These are phyloP conservation scores for Phyllosticta citriasiana DNA, from an alignment of 2,329 filamentous ascomycete species.

Conservation along the genomic window DNA sequence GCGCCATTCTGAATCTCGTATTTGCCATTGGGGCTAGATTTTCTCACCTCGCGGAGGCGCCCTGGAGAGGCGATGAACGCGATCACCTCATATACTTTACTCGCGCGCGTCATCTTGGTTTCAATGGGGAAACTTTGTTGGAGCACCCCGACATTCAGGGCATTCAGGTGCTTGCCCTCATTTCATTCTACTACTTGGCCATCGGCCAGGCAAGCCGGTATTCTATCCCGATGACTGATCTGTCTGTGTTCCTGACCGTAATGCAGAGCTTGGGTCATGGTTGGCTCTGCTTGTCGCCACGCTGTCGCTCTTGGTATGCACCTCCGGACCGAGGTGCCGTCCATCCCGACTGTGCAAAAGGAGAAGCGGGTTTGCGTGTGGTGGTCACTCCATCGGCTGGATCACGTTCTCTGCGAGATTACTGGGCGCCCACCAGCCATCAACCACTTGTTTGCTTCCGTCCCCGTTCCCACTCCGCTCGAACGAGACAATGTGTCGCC, in stretches of 20 bases:
- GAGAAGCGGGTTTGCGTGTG: conserved; percentile 28
- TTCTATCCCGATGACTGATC: not conserved
- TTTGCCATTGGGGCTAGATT: conserved; percentile 32
- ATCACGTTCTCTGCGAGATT: conserved; percentile 25
- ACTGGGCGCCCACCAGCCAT: conserved; percentile 29
- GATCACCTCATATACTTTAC: conserved; percentile 30
- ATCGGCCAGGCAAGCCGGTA: conserved; percentile 32
- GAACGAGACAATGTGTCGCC: conserved; percentile 11
- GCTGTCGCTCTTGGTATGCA: conserved; percentile 27
- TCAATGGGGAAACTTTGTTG: conserved; percentile 20
- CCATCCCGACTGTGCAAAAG: conserved; percentile 18
- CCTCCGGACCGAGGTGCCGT: conserved; percentile 23
- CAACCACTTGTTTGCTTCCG: conserved; percentile 20
- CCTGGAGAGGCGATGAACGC: conserved; percentile 14
- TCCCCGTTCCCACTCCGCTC: conserved; percentile 23
- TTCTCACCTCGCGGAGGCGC: conserved; percentile 20
- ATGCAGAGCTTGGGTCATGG: conserved; percentile 25
- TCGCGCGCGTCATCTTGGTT: conserved; percentile 23
- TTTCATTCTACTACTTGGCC: conserved; percentile 29
- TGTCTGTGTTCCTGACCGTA: not conserved
- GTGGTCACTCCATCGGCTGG: conserved; percentile 31
- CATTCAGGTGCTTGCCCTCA: conserved; percentile 27
- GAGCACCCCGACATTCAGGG: conserved; percentile 26
- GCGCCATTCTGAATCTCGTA: conserved; percentile 29
- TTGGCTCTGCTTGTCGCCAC: conserved; percentile 27